Evolutionary conservation across 2,329 filamentous ascomycete species (phyloP).

Genomic region (Fusarium albosuccineum): DNA sequence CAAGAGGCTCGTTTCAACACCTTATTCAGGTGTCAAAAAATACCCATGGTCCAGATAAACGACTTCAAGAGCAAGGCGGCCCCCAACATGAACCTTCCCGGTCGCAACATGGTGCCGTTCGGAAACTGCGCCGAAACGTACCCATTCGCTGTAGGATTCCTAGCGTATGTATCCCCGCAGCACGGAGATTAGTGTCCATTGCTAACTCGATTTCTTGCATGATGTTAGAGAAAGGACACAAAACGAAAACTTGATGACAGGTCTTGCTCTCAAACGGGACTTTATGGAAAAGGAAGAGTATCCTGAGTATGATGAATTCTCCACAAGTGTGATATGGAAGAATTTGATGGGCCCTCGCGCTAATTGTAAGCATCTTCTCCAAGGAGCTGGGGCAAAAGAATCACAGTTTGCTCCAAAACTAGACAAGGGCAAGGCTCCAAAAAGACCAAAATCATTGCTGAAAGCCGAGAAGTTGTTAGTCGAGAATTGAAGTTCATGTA

Average conservation of each 20-base stretch:
- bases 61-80: neutral
- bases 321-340: neutral
- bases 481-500: neutral
- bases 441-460: neutral
- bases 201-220: neutral
- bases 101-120: neutral
- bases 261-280: neutral
- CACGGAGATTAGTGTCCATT: neutral
- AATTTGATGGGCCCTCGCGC: neutral
- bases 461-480: neutral
- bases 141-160: neutral
- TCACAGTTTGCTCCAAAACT: neutral
- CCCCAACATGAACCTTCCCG: neutral
- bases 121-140: conserved; percentile 19
- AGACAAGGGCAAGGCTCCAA: neutral
- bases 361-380: neutral
- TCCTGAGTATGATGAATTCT: neutral
- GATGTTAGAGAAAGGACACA: neutral
- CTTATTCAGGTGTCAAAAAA: neutral
- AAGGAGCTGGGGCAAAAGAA: neutral
- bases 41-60: neutral
- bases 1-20: neutral
- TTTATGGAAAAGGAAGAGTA: neutral
- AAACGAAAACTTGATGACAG: neutral
- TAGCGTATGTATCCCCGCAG: neutral